These are phyloP conservation scores for Boletus huronensis DNA, from an alignment of 768 basidiomycete species.

Conservation along the genomic window DNA sequence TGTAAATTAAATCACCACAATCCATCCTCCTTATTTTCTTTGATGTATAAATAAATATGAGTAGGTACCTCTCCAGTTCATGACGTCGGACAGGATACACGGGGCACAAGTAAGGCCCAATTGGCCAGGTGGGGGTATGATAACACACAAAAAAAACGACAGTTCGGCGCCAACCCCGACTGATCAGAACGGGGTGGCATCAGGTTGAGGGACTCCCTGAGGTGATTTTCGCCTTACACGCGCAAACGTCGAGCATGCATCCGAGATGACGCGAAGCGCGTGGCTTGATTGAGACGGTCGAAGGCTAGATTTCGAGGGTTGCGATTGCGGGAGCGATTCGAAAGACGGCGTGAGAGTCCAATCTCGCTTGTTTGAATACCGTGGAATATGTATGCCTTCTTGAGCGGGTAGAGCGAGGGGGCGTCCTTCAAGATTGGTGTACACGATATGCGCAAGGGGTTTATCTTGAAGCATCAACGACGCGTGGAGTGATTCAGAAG, in stretches of 20 bases:
- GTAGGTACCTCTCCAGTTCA: not conserved
- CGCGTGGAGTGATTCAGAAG: conserved; percentile 10
- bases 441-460: conserved; percentile 10
- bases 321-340: not conserved
- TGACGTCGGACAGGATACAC: not conserved
- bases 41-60: not conserved
- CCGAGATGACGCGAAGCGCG: conserved; percentile 27
- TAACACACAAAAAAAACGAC: not conserved
- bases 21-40: not conserved
- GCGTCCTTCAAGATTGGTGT: conserved; percentile 19
- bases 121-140: not conserved
- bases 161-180: not conserved
- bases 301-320: conserved; percentile 4
- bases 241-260: conserved; percentile 22
- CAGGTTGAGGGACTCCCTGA: not conserved
- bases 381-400: conserved; percentile 1
- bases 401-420: conserved; percentile 12
- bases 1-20: not conserved
- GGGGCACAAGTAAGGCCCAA: not conserved
- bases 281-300: conserved; percentile 11
- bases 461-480: conserved; percentile 8
- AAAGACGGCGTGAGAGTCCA: conserved; percentile 1
- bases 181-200: not conserved
- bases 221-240: conserved; percentile 14
- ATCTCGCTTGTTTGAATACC: conserved; percentile 16